Evolutionary conservation across 139 green algal species (phyloP), one percentile per base, ranked within the genome.

Genomic region (Chloropicon primus): DNA sequence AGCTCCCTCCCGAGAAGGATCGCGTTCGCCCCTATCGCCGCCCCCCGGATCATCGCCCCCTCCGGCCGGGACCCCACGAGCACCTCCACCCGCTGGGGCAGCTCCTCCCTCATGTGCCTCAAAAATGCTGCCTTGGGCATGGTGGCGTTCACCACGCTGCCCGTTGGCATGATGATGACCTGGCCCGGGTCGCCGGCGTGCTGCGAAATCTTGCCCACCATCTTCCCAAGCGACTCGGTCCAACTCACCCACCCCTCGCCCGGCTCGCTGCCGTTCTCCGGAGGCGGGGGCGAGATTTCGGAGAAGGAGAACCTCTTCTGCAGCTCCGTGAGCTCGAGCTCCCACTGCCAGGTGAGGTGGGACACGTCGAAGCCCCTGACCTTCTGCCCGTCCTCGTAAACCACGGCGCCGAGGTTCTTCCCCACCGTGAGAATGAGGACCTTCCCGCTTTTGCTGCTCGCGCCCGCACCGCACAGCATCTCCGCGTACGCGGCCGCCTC

Each of bases 401-500:
- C 22, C 72, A 78, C 72, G 0, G 78, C 27, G 22, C 78, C 78
- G 2, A 81, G 62, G 2, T 74, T 74, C 41, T 53, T 77, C 22
- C 78, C 78, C 22, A 81, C 21, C 22, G 78, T 81, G 2, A 24
- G 26, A 2, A 81, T 74, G 27, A 81, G 1, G 1, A 81, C 78
- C 10, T 71, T 10, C 2, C 78, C 72, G 25, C 22, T 53, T 0
- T 25, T 25, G 21, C 77, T 53, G 1, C 26, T 1, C 2, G 27
- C 72, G 1, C 41, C 41, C 5, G 78, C 54, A 1, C 78, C 78
- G 72, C 54, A 81, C 1, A 77, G 73, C 78, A 81, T 81, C 72
- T 81, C 72, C 72, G 72, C 78, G 72, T 81, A 81, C 0, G 72
- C 78, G 24, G 78, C 78, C 1, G 78, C 78, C 26, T 81, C 78